Conservation (phyloP, 768 basidiomycete genomes). For the Termitomyces sp. region DNA sequence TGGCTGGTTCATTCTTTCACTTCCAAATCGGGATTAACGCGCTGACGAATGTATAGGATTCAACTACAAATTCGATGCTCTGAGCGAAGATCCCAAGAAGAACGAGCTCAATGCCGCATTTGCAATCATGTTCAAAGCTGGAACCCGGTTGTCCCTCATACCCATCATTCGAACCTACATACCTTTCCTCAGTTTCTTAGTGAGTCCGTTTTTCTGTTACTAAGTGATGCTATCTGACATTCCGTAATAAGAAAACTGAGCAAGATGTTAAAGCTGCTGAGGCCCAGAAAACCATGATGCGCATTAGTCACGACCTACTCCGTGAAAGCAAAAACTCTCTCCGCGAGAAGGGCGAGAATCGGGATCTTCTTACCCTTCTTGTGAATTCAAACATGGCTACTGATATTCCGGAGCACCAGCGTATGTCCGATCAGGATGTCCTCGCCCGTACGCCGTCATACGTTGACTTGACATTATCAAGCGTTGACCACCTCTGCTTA, state of each 20-base stretch:
- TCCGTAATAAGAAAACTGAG: conserved; percentile 11
- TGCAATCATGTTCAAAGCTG: conserved; percentile 36
- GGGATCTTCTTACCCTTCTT: conserved; percentile 43
- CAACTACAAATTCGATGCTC: conserved; percentile 23
- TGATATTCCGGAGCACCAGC: conserved; percentile 25
- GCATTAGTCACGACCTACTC: conserved; percentile 38
- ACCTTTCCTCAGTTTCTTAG: conserved; percentile 30
- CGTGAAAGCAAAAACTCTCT: conserved; percentile 33
- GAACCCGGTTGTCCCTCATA: conserved; percentile 27
- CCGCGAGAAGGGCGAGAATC: conserved; percentile 19
- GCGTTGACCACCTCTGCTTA: neutral
- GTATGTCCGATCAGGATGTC: conserved; percentile 16
- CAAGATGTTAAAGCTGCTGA: conserved; percentile 11
- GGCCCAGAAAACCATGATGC: conserved; percentile 30
- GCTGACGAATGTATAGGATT: conserved; percentile 16
- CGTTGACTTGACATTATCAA: neutral
- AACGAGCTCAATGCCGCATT: conserved; percentile 46
- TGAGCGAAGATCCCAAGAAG: conserved; percentile 19
- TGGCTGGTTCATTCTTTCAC: conserved; percentile 44
- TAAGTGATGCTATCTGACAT: neutral
- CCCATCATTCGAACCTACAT: conserved; percentile 23
- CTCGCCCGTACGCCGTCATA: conserved; percentile 9
- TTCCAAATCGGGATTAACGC: conserved; percentile 18
- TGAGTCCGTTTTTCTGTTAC: conserved; percentile 13
- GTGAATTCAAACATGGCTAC: conserved; percentile 51